A percentile compares a stretch with the other conserved stretches of the same genome.
Conservation (phyloP, 129 eudicot species). For the Logfia minima region DNA sequence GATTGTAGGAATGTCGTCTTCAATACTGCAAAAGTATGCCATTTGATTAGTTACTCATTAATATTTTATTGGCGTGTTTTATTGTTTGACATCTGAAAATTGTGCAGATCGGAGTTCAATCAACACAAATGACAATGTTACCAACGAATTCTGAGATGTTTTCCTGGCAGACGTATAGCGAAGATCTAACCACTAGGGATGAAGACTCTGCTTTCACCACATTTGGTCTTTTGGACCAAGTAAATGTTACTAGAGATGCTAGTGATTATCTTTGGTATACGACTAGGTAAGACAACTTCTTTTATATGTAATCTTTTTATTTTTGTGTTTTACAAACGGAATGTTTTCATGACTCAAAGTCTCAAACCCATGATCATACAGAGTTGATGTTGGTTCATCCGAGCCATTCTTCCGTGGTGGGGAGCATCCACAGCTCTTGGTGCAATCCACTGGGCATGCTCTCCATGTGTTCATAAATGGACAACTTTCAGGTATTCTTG, state of each 20-base stretch:
- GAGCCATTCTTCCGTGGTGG: slow-evolving; percentile 76
- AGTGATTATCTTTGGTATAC: slow-evolving; percentile 94
- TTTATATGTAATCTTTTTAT: not conserved
- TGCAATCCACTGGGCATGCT: slow-evolving; percentile 82
- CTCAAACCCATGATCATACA: slow-evolving; percentile 26
- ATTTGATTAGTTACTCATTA: not conserved
- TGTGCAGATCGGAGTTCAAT: slow-evolving; percentile 84
- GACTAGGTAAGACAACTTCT: slow-evolving; percentile 51
- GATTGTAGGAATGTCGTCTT: slow-evolving; percentile 74
- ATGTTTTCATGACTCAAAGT: slow-evolving; percentile 15
- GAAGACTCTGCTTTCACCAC: slow-evolving; percentile 56
- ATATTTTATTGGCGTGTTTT: not conserved
- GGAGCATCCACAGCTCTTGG: slow-evolving; percentile 64
- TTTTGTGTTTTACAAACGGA: not conserved
- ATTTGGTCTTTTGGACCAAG: slow-evolving; percentile 81
- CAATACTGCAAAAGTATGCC: slow-evolving; percentile 84
- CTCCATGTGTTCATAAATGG: slow-evolving; percentile 86
- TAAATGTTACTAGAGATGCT: slow-evolving; percentile 85
- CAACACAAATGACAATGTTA: slow-evolving; percentile 75
- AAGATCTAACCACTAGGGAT: slow-evolving; percentile 65
- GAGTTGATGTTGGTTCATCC: slow-evolving; percentile 70
- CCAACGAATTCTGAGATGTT: slow-evolving; percentile 49
- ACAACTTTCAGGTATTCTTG: slow-evolving; percentile 63
- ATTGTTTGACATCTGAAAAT: not conserved
- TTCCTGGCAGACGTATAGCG: slow-evolving; percentile 83